Conservation (phyloP, 129 eudicot genomes). For the Centrapalus pauciflorus region DNA sequence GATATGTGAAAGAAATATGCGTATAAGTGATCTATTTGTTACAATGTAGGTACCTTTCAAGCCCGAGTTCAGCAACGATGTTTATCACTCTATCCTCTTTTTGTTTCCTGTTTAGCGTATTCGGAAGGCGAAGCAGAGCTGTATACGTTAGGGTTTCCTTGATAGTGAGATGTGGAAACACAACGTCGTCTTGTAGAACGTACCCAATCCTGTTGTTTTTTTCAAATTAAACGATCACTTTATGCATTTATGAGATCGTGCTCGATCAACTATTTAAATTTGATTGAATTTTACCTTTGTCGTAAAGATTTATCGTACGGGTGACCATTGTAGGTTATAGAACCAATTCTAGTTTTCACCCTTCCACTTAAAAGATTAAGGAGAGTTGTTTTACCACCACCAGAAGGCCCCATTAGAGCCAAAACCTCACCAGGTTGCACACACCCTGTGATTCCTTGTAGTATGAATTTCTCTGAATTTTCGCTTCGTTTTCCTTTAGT, state of each 20-base stretch:
- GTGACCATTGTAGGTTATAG: constrained; percentile 33
- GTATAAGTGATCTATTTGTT: too few species aligned
- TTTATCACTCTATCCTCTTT: constrained; percentile 32
- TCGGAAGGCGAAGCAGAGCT: constrained; percentile 39
- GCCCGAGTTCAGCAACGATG: constrained; percentile 38
- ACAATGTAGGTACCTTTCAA: constrained; percentile 21
- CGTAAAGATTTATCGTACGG: constrained; percentile 31
- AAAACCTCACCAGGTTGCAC: constrained; percentile 81
- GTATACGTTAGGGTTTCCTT: constrained; percentile 40
- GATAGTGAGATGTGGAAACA: constrained; percentile 48
- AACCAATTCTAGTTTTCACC: constrained; percentile 28
- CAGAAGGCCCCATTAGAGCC: constrained; percentile 96
- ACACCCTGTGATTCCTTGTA: constrained; percentile 36
- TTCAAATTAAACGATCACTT: too few species aligned
- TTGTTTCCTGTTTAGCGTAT: constrained; percentile 24
- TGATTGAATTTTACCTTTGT: constrained; percentile 18
- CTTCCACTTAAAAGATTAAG: constrained; percentile 31
- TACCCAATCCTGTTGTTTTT: constrained; percentile 48
- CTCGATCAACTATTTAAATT: too few species aligned
- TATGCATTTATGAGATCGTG: too few species aligned
- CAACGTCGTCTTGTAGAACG: constrained; percentile 53
- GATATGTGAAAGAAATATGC: too few species aligned
- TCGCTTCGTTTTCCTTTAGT: constrained; percentile 6
- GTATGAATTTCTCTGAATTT: constrained; percentile 14
- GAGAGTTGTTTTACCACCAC: constrained; percentile 85